Conservation (phyloP, 345 rosid species). For the Dimocarpus longan region DNA sequence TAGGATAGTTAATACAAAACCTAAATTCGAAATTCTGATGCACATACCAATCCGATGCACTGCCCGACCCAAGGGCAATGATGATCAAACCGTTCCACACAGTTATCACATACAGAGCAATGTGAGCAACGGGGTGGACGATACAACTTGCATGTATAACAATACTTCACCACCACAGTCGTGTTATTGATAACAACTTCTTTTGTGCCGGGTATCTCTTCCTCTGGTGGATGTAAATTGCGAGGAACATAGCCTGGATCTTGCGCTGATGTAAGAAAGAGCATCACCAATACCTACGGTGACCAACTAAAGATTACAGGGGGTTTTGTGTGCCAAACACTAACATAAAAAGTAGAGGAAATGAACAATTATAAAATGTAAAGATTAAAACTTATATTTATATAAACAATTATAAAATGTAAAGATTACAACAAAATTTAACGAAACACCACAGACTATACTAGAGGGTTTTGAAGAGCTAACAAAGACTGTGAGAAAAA, state of each 20-base stretch:
- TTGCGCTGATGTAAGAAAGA: constrained; percentile 48
- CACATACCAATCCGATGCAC: constrained; percentile 59
- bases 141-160: constrained; percentile 54
- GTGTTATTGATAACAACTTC: constrained; percentile 36
- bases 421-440: not conserved
- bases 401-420: not conserved
- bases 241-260: constrained; percentile 64
- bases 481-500: constrained; percentile 51
- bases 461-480: constrained; percentile 28
- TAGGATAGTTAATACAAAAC: not conserved
- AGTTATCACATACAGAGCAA: constrained; percentile 56
- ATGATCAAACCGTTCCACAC: constrained; percentile 60
- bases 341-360: not conserved
- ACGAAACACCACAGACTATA: not conserved
- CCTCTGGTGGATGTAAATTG: constrained; percentile 50
- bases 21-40: not conserved
- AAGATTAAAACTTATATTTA: not conserved
- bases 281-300: constrained; percentile 47
- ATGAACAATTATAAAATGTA: too few species aligned
- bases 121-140: constrained; percentile 70
- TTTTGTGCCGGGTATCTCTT: constrained; percentile 44
- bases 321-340: not conserved
- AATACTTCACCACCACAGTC: constrained; percentile 47
- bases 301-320: constrained; percentile 21
- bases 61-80: constrained; percentile 71